Base-by-base conservation (phyloP, 768 basidiomycete genomes). In the Russula vinacea region DNA sequence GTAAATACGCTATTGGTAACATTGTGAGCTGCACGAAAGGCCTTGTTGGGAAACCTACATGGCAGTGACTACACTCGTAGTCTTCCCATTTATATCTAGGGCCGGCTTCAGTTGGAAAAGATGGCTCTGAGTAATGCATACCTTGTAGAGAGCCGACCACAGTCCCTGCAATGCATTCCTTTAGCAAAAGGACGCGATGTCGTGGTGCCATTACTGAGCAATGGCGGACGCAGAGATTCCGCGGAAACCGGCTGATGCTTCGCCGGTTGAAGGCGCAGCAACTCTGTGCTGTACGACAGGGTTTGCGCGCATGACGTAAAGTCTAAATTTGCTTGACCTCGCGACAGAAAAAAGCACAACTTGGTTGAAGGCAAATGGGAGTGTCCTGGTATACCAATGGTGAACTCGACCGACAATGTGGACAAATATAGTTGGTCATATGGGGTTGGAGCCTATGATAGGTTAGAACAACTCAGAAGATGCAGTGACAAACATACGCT, bases 61-160 rank as follows among this genome's bases (percentile, higher is more conserved):
- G 69, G 71, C 89, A 92, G 61, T 78, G 70, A 37, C 77, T 73
- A 69, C 90, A 93, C 71, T 88, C 81, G 83, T 88, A 90, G 55
- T 80, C 70, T 70, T 89, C 83, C 90, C 89, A 91, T 73, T 86
- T 87, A 58, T 73, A 85, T 68, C 90, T 92, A 47, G n/a, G 54
- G 22, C 53, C 49, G 40, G 35, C 45, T 56, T 56, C 45, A 40
- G 68, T 62, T 67, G 42, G 7, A 32, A 33, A 13, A 42, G 51
- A 45, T 24, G 26, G 19, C 4, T 17, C n/a, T 24, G 29, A 19
- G 35, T 59, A 24, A 56, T 51, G 69, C 79, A 54, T 64, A 90
- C 90, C 90, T 82, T 76, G 84, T 85, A 10, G 89, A 89, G 45
- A 92, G 74, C 29, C 89, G 81, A 33, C 91, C 90, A 69, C 91